These are phyloP conservation scores for Tuber borchii DNA, from an alignment of 495 filamentous ascomycete genomes.

Conservation along the genomic window DNA sequence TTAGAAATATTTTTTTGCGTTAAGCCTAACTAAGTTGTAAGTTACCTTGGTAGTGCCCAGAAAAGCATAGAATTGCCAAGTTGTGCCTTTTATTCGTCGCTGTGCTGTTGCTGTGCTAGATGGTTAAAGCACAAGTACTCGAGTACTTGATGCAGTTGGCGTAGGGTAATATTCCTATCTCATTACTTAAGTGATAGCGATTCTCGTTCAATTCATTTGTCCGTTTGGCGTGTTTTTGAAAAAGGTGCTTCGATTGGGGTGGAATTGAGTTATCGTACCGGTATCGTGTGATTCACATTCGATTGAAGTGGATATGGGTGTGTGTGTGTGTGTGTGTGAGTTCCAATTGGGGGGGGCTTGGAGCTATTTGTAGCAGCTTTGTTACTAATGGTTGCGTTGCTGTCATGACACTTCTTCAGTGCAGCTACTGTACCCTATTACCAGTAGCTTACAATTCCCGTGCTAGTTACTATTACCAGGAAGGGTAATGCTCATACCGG, in stretches of 20 bases:
- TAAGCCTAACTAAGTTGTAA: not conserved
- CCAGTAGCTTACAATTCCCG: not conserved
- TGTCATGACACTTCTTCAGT: not conserved
- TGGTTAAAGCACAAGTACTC: not conserved
- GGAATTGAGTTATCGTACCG: no score
- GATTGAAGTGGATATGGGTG: not conserved
- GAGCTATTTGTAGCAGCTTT: not conserved
- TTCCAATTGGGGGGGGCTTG: not conserved
- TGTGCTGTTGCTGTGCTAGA: not conserved
- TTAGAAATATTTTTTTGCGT: not conserved
- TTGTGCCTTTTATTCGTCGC: not conserved
- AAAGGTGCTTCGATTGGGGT: not conserved
- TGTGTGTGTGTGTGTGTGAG: not conserved
- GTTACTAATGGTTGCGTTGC: not conserved
- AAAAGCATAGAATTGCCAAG: not conserved
- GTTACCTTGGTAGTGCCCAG: not conserved
- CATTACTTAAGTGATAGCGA: not conserved
- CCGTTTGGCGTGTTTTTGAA: not conserved
- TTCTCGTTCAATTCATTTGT: not conserved
- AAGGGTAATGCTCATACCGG: not conserved
- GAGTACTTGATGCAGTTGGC: no score
- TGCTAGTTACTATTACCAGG: not conserved
- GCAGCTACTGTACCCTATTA: no score
- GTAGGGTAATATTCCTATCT: not conserved
- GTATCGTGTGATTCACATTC: constrained; percentile 1